Percentiles rank a stretch among this genome's conserved stretches.
These are phyloP conservation scores for Aeschynomene evenia DNA, from an alignment of 306 rosid genomes.

Conservation along the genomic window DNA sequence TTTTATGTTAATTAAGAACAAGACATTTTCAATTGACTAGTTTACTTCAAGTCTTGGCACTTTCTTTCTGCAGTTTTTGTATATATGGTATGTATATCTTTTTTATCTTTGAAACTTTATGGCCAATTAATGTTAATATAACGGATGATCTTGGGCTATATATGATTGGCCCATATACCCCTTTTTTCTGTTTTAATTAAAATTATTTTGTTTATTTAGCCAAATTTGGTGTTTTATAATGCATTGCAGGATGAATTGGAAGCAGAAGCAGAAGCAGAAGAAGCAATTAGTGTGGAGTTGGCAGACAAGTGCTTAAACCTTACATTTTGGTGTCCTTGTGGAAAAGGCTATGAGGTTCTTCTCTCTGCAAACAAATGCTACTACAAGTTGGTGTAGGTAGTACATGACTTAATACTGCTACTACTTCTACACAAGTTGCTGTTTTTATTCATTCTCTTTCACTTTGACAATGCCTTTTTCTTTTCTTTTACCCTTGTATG, in stretches of 20 bases:
- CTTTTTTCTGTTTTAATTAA: no score
- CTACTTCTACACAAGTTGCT: neutral
- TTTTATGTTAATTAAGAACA: neutral
- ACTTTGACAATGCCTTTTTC: neutral
- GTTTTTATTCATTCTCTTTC: neutral
- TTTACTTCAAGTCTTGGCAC: no score
- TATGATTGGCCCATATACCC: neutral
- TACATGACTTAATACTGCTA: constrained; percentile 17
- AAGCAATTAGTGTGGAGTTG: constrained; percentile 55
- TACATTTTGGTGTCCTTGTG: constrained; percentile 58
- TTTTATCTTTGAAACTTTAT: neutral
- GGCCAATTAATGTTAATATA: neutral
- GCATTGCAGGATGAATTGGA: constrained; percentile 36
- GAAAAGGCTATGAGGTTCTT: constrained; percentile 54
- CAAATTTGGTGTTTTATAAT: neutral
- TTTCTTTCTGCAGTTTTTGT: neutral
- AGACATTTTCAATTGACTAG: neutral
- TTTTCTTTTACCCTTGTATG: neutral
- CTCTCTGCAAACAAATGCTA: constrained; percentile 47
- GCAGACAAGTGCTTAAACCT: constrained; percentile 40
- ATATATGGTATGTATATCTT: neutral
- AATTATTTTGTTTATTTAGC: neutral
- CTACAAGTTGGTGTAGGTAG: constrained; percentile 61
- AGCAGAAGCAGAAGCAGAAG: constrained; percentile 35
- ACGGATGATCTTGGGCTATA: neutral